phyloP scores from a whole-genome alignment of 2,329 filamentous ascomycete species.

The Sclerotinia borealis region DNA sequence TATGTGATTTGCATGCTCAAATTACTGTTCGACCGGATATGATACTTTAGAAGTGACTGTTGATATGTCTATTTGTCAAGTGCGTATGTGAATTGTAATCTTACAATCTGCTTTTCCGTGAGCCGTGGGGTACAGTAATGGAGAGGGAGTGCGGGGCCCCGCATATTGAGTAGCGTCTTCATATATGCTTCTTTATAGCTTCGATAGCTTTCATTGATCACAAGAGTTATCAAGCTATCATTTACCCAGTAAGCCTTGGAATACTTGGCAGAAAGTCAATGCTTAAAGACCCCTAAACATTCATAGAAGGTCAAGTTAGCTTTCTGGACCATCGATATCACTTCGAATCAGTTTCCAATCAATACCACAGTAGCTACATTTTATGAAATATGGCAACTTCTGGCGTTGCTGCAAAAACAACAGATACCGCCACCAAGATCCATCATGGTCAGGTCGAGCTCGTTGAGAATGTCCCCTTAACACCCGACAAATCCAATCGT shows the following conservation, averaged over 20 bases:
- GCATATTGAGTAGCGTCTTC: not conserved
- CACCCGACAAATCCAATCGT: not conserved
- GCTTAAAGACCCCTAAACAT: not conserved
- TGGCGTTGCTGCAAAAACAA: not conserved
- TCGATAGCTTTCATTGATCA: not conserved
- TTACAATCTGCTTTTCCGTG: constrained; percentile 5
- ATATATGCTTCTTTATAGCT: not conserved
- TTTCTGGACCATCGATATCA: not conserved
- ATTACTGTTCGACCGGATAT: not conserved
- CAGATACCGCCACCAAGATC: not conserved
- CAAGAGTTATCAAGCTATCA: not conserved
- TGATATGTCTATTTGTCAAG: not conserved
- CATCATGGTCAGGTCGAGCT: constrained; percentile 8
- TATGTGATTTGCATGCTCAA: not conserved
- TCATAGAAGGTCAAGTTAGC: not conserved
- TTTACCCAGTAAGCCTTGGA: not conserved
- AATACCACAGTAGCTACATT: not conserved
- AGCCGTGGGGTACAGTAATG: not conserved
- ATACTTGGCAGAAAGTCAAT: not conserved
- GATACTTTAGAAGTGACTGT: not conserved
- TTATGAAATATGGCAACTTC: not conserved
- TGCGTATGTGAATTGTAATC: not conserved
- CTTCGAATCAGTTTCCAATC: not conserved
- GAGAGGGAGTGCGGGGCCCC: constrained; percentile 4
- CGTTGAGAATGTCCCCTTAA: constrained; percentile 8